Base-by-base conservation (phyloP, 805 yeast genomes). In the Wickerhamiella brachini region DNA sequence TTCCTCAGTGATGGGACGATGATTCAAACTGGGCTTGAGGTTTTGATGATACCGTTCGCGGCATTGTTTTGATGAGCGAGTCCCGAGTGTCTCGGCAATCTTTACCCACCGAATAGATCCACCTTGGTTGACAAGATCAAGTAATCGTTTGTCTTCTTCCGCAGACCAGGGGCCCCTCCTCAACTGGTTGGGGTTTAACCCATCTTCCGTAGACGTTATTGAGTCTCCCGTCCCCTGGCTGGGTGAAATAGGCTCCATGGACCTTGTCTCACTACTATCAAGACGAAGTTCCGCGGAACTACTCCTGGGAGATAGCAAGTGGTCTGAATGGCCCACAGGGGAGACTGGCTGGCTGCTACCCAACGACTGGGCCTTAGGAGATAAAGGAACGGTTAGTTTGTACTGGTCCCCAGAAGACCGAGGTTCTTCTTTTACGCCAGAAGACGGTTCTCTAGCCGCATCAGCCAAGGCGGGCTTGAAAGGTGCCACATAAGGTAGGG, bases 81-180 rank as follows among this genome's bases (percentile, higher is more conserved):
- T 75, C 29, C 80, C 81, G 53, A 87, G 70, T 51, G 76, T 71
- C 57, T 80, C 82, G 10, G 95, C 79, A 18, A 88, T 85, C 53
- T 85, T 74, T 5, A 88, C 95, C 96, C 96, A 87, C 63, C 85
- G 85, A 41, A 85, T 75, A 9, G 95, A 87, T 5, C 94, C 94
- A 63, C 77, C 81, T 22, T 77, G 65, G 42, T 76, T 69, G 41
- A 87, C 85, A 22, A 87, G 72, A 21, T 81, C 83, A 62, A 87
- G 66, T 47, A 87, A 73, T 58, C 77, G 76, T 56, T 75, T 76
- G 65, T 87, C 96, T 60, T 87, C 96, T 23, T 80, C 81, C 0
- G 88, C 82, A 5, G 93, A 78, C 96, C 96, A 87, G 0, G 95
- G 94, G 1, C 96, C 96, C 46, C 93, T 70, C 55, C 64, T 59